These are phyloP conservation scores for Exophiala sp. DNA, from an alignment of 2,329 filamentous ascomycete species.

Conservation along the genomic window DNA sequence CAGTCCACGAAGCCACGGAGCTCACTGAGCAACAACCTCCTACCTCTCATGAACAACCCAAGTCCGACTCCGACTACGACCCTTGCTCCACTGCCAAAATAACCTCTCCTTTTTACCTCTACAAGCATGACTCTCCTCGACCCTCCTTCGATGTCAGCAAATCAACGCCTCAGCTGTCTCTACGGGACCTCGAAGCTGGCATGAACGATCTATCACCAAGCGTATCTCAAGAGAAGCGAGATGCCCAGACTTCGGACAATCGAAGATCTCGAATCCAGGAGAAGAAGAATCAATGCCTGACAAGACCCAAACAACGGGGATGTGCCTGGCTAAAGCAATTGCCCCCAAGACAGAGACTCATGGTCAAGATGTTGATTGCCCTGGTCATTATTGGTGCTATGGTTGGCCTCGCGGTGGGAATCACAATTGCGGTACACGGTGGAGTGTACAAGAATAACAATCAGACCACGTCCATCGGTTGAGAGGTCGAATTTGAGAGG, in stretches of 20 bases:
- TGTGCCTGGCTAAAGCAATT: constrained; percentile 36
- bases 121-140: constrained; percentile 36
- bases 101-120: constrained; percentile 45
- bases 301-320: constrained; percentile 32
- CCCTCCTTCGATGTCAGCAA: constrained; percentile 30
- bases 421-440: constrained; percentile 43
- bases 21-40: constrained; percentile 19
- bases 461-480: constrained; percentile 31
- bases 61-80: constrained; percentile 37
- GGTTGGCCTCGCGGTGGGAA: constrained; percentile 45
- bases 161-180: constrained; percentile 16
- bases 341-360: constrained; percentile 36
- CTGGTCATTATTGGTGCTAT: constrained; percentile 42
- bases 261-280: constrained; percentile 20
- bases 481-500: not conserved
- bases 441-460: constrained; percentile 41
- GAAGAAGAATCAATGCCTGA: constrained; percentile 33
- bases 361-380: constrained; percentile 40
- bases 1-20: constrained; percentile 14
- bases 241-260: constrained; percentile 13
- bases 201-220: constrained; percentile 22
- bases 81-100: constrained; percentile 40
- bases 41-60: constrained; percentile 2
- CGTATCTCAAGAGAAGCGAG: constrained; percentile 25
- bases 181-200: constrained; percentile 36